These are phyloP conservation scores for Orychophragmus violaceus DNA, from an alignment of 345 rosid species.

Conservation along the genomic window DNA sequence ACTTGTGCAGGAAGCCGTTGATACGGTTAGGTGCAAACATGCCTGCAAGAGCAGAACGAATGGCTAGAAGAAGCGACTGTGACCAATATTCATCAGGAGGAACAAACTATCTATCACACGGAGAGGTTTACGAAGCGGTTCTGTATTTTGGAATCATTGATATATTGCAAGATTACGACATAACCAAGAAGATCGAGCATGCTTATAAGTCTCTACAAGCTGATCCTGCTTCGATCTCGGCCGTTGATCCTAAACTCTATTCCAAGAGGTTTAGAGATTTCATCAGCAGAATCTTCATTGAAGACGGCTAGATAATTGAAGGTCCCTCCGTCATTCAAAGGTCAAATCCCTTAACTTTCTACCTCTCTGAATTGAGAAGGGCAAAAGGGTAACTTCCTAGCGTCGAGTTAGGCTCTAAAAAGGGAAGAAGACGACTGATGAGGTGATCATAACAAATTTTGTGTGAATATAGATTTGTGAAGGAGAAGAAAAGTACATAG, in stretches of 20 bases:
- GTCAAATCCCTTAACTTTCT: no score
- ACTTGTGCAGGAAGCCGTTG: slow-evolving; percentile 76
- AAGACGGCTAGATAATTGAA: slow-evolving; percentile 56
- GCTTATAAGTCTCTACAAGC: slow-evolving; percentile 90
- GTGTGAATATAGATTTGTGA: slow-evolving; percentile 40
- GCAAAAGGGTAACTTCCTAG: no score
- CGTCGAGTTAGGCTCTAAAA: no score
- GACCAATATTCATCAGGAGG: slow-evolving; percentile 79
- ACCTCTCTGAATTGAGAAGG: no score
- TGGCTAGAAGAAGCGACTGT: slow-evolving; percentile 77
- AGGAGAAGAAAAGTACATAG: slow-evolving; percentile 42
- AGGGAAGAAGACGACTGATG: no score
- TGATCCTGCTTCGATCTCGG: slow-evolving; percentile 85
- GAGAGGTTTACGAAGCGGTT: slow-evolving; percentile 72
- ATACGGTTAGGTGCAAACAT: slow-evolving; percentile 90
- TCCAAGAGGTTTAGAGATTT: slow-evolving; percentile 91
- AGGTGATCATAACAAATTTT: no score
- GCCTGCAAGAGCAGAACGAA: slow-evolving; percentile 94
- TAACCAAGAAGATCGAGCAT: slow-evolving; percentile 89
- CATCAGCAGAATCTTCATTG: slow-evolving; percentile 75
- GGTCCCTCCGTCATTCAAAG: no score
- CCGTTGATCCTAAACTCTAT: slow-evolving; percentile 90
- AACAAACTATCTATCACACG: slow-evolving; percentile 45
- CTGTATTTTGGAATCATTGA: slow-evolving; percentile 90
- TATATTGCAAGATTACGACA: slow-evolving; percentile 91